Base-by-base conservation (phyloP, 768 basidiomycete genomes). In the Cantharellus anzutake region DNA sequence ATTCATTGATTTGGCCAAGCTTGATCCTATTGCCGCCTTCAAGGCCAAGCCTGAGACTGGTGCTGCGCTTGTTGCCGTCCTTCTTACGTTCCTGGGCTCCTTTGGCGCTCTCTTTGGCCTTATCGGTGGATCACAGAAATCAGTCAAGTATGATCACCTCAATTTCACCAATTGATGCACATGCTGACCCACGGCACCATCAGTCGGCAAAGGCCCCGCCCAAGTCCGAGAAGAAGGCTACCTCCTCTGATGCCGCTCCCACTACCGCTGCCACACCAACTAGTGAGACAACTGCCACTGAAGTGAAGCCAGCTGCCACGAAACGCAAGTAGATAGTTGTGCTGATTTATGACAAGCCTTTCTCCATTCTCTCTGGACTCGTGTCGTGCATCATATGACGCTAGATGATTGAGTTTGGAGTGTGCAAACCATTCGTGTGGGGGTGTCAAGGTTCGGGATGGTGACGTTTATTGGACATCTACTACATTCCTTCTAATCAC, bases 31-130 rank as follows among this genome's bases (percentile, higher is more conserved):
- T 58, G 70, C 71, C 35, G 93, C 96, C 48, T 78, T 97, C 78
- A 87, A 84, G 76, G 75, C 84, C 42, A 82, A 92, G 68, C 92
- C 93, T 53, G 84, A 92, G 72, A 87, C 87, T 57, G 90, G 82
- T 65, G 84, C 77, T 52, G 86, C 81, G 62, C 76, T 97, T 64
- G 75, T 75, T 61, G 84, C 80, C 63, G 81, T 80, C 56, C 63
- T 86, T 53, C 76, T 94, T 66, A 88, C 86, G 48, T 69, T 96
- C 64, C 79, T 96, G 67, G 85, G 85, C 55, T 82, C 96, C 81
- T 70, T 98, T 64, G 86, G 83, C 64, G 78, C 78, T 42, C 73
- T 90, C 68, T 78, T 89, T 62, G 82, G 89, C 59, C 73, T 92
- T 66, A 78, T 91, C 69, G 85, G 88, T 63, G 77, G 78, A 57